Conservation (phyloP, 306 rosid genomes). For the Amphicarpaea edgeworthii region DNA sequence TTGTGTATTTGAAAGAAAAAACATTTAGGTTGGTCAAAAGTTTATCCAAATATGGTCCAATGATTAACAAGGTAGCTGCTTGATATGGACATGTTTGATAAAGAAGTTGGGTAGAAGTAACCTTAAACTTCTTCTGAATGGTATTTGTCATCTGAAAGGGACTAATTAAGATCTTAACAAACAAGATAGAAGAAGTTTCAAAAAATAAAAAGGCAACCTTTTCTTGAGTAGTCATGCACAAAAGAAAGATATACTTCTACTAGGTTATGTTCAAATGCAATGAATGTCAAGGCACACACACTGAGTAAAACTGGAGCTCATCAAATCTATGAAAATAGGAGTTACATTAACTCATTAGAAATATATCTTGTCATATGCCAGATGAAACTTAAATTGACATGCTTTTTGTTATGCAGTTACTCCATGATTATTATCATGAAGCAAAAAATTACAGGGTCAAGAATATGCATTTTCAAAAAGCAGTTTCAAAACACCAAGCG, state of each 20-base stretch:
- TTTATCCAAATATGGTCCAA: constrained; percentile 88
- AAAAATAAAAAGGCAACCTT: neutral
- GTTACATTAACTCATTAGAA: constrained; percentile 3
- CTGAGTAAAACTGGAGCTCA: neutral
- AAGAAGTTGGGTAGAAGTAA: constrained; percentile 91
- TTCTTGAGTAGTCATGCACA: neutral
- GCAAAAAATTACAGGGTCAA: constrained; percentile 7
- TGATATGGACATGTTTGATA: constrained; percentile 97
- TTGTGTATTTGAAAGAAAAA: constrained; percentile 80
- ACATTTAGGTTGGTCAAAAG: constrained; percentile 76
- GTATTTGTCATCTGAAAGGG: constrained; percentile 87
- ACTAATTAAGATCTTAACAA: constrained; percentile 65
- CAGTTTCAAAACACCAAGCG: neutral
- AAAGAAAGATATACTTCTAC: neutral
- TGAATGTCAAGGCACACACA: neutral
- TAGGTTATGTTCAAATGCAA: constrained; percentile 17
- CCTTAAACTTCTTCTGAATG: constrained; percentile 91
- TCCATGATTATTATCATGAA: neutral
- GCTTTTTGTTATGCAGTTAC: neutral
- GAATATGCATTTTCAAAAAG: constrained; percentile 15
- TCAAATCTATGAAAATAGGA: constrained; percentile 7
- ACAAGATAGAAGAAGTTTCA: constrained; percentile 40
- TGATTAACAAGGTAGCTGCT: constrained; percentile 71
- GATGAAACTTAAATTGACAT: neutral
- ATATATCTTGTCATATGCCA: neutral